A percentile compares a stretch with the other conserved stretches of the same genome.
Conservation (phyloP, 768 basidiomycete species). For the Rhodotorula paludigena region DNA sequence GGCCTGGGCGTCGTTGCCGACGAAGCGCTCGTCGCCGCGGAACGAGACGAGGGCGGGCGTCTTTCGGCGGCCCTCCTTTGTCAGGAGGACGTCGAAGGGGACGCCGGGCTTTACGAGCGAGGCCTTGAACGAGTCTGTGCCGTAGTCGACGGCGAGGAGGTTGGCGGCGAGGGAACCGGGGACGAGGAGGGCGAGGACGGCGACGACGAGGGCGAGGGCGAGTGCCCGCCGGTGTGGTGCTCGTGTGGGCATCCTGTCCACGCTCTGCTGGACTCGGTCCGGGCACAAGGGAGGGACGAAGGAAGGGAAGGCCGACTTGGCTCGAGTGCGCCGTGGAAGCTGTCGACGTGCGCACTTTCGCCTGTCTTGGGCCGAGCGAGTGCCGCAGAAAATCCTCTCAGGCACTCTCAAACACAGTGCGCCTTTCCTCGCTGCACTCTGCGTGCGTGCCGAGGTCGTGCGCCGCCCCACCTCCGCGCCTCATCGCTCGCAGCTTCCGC, state of each 20-base stretch:
- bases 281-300: not conserved
- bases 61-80: conserved; percentile 95
- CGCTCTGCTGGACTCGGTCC: not conserved
- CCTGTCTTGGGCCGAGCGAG: not conserved
- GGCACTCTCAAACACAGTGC: no score
- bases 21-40: conserved; percentile 79
- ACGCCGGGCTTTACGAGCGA: conserved; percentile 89
- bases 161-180: conserved; percentile 45
- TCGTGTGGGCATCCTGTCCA: not conserved
- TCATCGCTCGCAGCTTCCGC: no score
- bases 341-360: no score
- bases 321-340: no score
- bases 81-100: conserved; percentile 91
- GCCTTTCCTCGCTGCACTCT: no score
- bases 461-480: no score
- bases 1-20: conserved; percentile 82
- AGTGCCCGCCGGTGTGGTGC: not conserved
- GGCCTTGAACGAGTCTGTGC: conserved; percentile 94
- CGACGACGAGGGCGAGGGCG: not conserved
- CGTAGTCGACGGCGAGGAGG: conserved; percentile 95
- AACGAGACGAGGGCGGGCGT: conserved; percentile 83
- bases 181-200: not conserved
- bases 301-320: not conserved
- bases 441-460: no score
- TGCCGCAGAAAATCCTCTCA: not conserved